phyloP scores from a whole-genome alignment of 768 basidiomycete species.

The Xanthoconium stramineum region DNA sequence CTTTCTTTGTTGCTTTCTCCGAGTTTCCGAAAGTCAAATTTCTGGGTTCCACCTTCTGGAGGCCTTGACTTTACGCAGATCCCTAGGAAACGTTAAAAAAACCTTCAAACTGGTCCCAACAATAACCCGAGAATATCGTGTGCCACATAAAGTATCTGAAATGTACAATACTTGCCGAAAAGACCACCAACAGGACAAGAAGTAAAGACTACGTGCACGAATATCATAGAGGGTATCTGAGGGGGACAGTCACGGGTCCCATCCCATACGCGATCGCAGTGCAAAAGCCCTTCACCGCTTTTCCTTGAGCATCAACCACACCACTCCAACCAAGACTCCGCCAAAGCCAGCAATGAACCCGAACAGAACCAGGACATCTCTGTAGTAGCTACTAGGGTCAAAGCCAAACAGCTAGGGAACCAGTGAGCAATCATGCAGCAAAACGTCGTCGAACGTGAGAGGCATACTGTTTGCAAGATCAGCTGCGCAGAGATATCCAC shows the following conservation, averaged over 20 bases:
- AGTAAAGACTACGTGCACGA: no score
- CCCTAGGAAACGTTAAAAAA: no score
- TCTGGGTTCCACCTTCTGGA: no score
- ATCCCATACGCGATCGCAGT: not conserved
- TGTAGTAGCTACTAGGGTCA: conserved; percentile 74
- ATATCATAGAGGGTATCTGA: not conserved
- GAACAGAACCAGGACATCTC: conserved; percentile 84
- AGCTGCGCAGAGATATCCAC: conserved; percentile 74
- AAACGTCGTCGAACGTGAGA: not conserved
- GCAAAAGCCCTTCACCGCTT: conserved; percentile 44
- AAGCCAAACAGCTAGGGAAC: conserved; percentile 80
- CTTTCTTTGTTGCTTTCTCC: no score
- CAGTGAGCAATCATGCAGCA: not conserved
- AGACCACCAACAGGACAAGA: no score
- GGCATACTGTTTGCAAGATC: conserved; percentile 78
- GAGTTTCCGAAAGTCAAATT: no score
- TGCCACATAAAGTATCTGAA: no score
- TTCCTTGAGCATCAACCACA: conserved; percentile 78
- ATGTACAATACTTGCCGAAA: no score
- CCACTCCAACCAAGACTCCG: conserved; percentile 64
- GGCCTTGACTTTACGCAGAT: no score
- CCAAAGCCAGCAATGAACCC: conserved; percentile 84
- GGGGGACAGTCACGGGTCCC: no score
- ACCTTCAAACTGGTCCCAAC: conserved; percentile 2
- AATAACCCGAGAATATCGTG: no score